Base-by-base conservation (phyloP, 192 early-diverging fungal species). In the Umbelopsis sp. region DNA sequence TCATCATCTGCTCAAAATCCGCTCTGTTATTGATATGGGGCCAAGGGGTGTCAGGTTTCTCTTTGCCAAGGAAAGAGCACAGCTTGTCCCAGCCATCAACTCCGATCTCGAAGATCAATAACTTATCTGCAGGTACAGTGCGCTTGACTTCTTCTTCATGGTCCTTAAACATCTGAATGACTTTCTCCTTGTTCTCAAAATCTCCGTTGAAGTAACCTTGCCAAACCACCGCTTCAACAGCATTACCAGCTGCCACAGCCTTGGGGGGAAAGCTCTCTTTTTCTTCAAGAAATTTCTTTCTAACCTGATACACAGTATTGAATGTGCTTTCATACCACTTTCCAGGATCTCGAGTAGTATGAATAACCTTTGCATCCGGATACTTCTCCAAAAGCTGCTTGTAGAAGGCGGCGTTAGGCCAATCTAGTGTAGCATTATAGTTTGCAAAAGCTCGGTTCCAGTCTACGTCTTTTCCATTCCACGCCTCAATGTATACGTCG, bases 1-100 rank as follows among this genome's bases (percentile, higher is more conserved):
- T 0, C 0, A 41, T 10, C 37, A 41, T 41, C 10, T 41, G 37
- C 10, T 41, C 37, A 6, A 61, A 61, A 2, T 61, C 27, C 13
- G 13, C 10, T 25, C 27, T 61, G 8, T 4, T 61, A 46, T 73
- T 73, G 1, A 51, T 18, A 23, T 58, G 50, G 21, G 75, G 75
- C 13, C 23, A 76, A 22, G 69, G 70, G 8, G 37, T 30, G 46
- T 68, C 47, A 22, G 75, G 75, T 13, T 72, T 58, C 4, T 48
- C 49, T 61, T 76, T 72, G 4, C 46, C 66, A 6, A 76, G 58
- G 46, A 76, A 77, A 1, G 35, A 23, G 23, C 75, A 77, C 7
- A 77, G 49, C 41, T 49, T 64, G n/a, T 72, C 70, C 75, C 75
- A 77, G 12, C 71, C 75, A 22, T 71, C 70, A 30, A 61, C 55